Evolutionary conservation across 345 rosid genomes (phyloP).

Genomic region (Capsella bursapastoris): DNA sequence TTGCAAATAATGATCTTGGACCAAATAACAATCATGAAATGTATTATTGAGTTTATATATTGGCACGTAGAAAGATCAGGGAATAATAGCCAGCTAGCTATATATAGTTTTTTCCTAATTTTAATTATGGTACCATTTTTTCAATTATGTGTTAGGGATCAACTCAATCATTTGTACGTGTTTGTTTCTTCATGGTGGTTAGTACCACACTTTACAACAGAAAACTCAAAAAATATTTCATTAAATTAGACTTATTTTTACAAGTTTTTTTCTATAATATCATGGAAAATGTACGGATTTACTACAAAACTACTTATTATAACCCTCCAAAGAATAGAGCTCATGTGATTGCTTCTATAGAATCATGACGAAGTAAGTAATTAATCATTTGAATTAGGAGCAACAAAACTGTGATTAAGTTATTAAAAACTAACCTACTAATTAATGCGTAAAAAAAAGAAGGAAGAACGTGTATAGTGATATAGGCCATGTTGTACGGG

Average conservation of each 20-base stretch:
- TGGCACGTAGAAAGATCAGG: constrained; percentile 39
- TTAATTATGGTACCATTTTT: constrained; percentile 23
- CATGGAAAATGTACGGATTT: constrained; percentile 30
- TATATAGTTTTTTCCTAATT: neutral
- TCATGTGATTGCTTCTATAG: neutral
- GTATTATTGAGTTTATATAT: constrained; percentile 27
- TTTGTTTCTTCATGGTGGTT: constrained; percentile 41
- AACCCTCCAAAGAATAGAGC: neutral
- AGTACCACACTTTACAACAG: constrained; percentile 34
- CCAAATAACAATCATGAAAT: constrained; percentile 30
- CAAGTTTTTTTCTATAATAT: neutral
- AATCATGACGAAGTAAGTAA: constrained; percentile 1
- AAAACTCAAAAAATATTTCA: neutral
- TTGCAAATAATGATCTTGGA: constrained; percentile 16
- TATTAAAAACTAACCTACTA: neutral
- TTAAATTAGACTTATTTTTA: neutral
- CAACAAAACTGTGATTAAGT: neutral
- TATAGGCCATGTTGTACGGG: constrained; percentile 38
- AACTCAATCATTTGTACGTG: constrained; percentile 32
- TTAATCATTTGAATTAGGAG: constrained; percentile 25
- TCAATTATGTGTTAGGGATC: constrained; percentile 32
- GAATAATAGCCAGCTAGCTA: constrained; percentile 45
- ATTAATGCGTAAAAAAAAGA: neutral
- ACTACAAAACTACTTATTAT: neutral
- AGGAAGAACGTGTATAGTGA: constrained; percentile 27